These are phyloP conservation scores for Pichia sp. DNA, from an alignment of 1,139 yeast species.

Conservation along the genomic window DNA sequence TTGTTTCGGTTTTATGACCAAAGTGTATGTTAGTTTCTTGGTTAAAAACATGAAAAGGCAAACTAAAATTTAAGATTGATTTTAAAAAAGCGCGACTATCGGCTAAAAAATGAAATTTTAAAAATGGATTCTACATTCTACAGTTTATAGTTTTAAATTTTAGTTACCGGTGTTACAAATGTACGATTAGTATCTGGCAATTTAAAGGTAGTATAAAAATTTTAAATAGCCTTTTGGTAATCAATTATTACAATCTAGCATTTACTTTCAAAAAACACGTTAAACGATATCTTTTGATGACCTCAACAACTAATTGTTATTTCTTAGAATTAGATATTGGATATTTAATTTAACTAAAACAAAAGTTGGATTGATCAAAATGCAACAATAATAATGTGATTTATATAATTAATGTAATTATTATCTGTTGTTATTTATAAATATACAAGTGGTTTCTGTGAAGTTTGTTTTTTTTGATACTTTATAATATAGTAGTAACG, in stretches of 20 bases:
- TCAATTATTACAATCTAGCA: background rate
- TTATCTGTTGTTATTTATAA: background rate
- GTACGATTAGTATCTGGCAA: slow-evolving; percentile 20
- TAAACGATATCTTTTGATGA: background rate
- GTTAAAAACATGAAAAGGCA: background rate
- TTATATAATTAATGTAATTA: background rate
- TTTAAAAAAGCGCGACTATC: background rate
- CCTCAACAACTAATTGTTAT: background rate
- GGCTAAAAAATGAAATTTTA: background rate
- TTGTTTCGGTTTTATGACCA: no score
- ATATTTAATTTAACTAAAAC: background rate
- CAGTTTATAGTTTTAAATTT: background rate
- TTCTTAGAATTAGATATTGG: background rate
- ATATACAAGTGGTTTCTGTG: background rate
- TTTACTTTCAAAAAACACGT: background rate
- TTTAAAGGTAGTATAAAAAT: background rate
- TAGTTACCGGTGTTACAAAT: background rate
- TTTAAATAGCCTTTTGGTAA: background rate
- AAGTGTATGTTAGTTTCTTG: no score
- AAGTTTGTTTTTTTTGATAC: background rate
- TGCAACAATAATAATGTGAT: background rate
- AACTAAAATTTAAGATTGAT: background rate
- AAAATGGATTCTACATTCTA: background rate
- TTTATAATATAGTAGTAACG: background rate
- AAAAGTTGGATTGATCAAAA: background rate